Evolutionary conservation across 768 basidiomycete genomes (phyloP).

Genomic region (Russula compacta): DNA sequence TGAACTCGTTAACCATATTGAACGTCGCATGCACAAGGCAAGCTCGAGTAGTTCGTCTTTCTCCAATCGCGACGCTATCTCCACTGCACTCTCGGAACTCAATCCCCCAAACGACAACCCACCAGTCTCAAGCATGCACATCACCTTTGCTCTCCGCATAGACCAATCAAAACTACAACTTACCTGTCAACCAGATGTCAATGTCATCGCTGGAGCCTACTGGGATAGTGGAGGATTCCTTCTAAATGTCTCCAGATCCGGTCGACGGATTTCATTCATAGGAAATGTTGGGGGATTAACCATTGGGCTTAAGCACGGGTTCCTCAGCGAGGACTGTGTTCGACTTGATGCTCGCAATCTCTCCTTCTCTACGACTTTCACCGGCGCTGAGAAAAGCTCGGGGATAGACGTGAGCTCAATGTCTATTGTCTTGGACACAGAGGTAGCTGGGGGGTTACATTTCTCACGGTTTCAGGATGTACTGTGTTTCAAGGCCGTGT

Average conservation of each 20-base stretch:
- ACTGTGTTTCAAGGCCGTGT: conserved; percentile 91
- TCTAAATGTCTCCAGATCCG: conserved; percentile 65
- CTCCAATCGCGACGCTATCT: not conserved
- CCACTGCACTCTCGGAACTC: conserved; percentile 8
- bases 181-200: conserved; percentile 85
- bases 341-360: conserved; percentile 77
- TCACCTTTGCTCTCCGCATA: conserved; percentile 84
- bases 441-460: conserved; percentile 67
- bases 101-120: conserved; percentile 12
- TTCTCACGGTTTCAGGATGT: conserved; percentile 88
- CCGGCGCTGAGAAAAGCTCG: conserved; percentile 36
- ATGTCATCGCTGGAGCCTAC: conserved; percentile 78
- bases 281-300: conserved; percentile 77
- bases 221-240: conserved; percentile 96
- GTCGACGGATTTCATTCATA: conserved; percentile 61
- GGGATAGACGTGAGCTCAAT: conserved; percentile 41
- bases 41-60: conserved; percentile 26
- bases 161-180: conserved; percentile 81
- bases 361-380: conserved; percentile 63
- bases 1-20: conserved; percentile 61
- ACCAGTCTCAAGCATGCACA: conserved; percentile 45
- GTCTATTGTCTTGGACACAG: conserved; percentile 76
- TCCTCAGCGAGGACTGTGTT: conserved; percentile 74
- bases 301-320: conserved; percentile 74
- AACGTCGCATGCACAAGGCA: conserved; percentile 55